Evolutionary conservation across 169 alveolate genomes (phyloP).

Genomic region (Theileria orientalis): DNA sequence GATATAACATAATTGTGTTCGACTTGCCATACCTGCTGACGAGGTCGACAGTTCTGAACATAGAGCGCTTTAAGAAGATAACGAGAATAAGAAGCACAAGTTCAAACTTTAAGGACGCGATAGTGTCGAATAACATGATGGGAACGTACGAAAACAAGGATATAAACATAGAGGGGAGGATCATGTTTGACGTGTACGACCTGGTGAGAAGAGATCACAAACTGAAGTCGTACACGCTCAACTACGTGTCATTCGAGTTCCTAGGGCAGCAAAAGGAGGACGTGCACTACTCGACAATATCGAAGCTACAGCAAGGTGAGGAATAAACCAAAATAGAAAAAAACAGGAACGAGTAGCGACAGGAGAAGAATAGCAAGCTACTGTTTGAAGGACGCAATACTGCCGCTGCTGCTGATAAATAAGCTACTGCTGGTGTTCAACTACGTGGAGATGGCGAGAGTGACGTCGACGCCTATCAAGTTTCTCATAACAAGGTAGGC

Average conservation of each 20-base stretch:
- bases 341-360: constrained; percentile 88
- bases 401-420: constrained; percentile 95
- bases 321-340: neutral
- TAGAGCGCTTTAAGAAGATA: constrained; percentile 76
- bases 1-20: constrained; percentile 97
- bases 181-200: constrained; percentile 94
- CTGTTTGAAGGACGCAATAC: constrained; percentile 97
- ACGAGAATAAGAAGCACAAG: constrained; percentile 78
- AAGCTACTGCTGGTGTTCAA: constrained; percentile 93
- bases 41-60: constrained; percentile 88
- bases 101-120: constrained; percentile 83
- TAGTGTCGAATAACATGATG: constrained; percentile 84
- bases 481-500: constrained; percentile 68
- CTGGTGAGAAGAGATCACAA: constrained; percentile 95
- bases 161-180: constrained; percentile 94
- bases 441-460: constrained; percentile 99
- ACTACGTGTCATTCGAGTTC: constrained; percentile 95
- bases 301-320: constrained; percentile 81
- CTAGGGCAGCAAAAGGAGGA: constrained; percentile 98
- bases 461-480: constrained; percentile 96
- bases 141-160: constrained; percentile 92
- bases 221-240: constrained; percentile 93
- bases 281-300: constrained; percentile 95
- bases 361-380: constrained; percentile 97
- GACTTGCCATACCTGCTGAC: constrained; percentile 94